Percentiles rank a stretch among this genome's conserved stretches.
Conservation (phyloP, 2,329 filamentous ascomycete genomes). For the Helicocarpus griseus region DNA sequence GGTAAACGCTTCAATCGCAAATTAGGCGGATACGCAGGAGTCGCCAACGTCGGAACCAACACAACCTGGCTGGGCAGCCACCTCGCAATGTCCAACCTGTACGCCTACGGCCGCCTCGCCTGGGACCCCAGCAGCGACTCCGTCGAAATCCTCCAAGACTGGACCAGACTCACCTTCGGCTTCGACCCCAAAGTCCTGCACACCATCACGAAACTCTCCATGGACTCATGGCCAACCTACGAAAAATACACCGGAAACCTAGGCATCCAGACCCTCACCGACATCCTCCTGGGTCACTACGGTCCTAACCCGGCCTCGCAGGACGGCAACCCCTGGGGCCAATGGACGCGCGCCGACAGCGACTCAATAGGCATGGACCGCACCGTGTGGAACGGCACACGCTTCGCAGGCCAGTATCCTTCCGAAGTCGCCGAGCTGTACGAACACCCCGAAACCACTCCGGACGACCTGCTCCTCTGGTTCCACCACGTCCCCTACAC, state of each 20-base stretch:
- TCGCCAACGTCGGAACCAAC: constrained; percentile 58
- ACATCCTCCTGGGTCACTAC: constrained; percentile 58
- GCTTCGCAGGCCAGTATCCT: constrained; percentile 57
- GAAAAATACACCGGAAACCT: constrained; percentile 63
- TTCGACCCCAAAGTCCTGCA: constrained; percentile 45
- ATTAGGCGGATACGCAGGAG: constrained; percentile 54
- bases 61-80: constrained; percentile 60
- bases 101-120: constrained; percentile 57
- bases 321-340: constrained; percentile 60
- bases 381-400: constrained; percentile 58
- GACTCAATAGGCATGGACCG: constrained; percentile 60
- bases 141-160: constrained; percentile 48
- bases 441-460: constrained; percentile 53
- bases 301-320: constrained; percentile 58
- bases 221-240: constrained; percentile 61
- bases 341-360: constrained; percentile 59
- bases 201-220: constrained; percentile 52
- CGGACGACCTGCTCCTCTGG: constrained; percentile 60
- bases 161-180: constrained; percentile 59
- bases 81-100: constrained; percentile 61
- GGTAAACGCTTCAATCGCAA: constrained; percentile 50
- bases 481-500: constrained; percentile 66
- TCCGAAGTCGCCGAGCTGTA: constrained; percentile 48
- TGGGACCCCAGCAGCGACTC: constrained; percentile 50
- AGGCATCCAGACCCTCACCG: constrained; percentile 58